Conservation (phyloP, 2,329 filamentous ascomycete genomes). For the Trichothecium roseum region DNA sequence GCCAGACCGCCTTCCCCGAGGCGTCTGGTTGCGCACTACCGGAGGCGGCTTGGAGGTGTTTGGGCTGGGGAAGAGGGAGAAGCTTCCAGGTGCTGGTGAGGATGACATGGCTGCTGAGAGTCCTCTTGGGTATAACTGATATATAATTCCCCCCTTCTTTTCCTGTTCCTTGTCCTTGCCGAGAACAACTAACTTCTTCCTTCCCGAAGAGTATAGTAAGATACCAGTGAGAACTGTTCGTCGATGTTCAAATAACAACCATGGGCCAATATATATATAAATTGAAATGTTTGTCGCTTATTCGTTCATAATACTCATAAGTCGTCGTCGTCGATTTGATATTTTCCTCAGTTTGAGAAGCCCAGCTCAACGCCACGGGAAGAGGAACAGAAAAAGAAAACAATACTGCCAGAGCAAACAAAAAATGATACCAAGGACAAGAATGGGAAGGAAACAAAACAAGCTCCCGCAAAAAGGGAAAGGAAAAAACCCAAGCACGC, state of each 20-base stretch:
- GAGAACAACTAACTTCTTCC: no score
- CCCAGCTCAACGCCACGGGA: no score
- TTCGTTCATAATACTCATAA: background rate
- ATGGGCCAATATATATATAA: no score
- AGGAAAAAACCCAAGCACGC: background rate
- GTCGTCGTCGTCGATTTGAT: no score
- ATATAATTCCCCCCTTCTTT: background rate
- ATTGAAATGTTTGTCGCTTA: no score
- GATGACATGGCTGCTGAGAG: constrained; percentile 3
- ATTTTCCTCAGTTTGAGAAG: no score
- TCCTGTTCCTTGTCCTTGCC: background rate
- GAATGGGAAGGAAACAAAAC: background rate
- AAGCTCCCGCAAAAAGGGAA: background rate
- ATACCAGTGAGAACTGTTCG: no score
- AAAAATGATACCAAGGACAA: no score
- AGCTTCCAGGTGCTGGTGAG: constrained; percentile 31
- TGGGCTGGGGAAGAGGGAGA: constrained; percentile 48
- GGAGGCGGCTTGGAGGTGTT: constrained; percentile 22
- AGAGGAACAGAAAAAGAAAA: no score
- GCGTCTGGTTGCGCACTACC: constrained; percentile 25
- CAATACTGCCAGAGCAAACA: no score
- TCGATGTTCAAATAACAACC: no score
- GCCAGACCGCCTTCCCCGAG: constrained; percentile 25
- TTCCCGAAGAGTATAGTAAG: background rate
- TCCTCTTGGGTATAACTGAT: constrained; percentile 1